A percentile compares a stretch with the other conserved stretches of the same genome.
Conservation (phyloP, 2,329 filamentous ascomycete genomes). For the Sporothrix variecibatus region DNA sequence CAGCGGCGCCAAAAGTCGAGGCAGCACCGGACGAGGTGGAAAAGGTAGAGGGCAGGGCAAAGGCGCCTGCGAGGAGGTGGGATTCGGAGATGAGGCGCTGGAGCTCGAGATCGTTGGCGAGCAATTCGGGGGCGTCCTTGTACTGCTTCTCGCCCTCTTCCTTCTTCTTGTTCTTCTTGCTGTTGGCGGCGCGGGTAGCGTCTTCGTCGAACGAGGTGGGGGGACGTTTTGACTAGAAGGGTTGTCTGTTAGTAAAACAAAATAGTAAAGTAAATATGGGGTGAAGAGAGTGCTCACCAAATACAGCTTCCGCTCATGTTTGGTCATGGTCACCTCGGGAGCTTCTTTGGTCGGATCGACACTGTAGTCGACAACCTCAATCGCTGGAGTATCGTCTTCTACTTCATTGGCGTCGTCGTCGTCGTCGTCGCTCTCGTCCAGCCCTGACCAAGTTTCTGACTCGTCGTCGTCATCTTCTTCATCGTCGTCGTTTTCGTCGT, state of each 20-base stretch:
- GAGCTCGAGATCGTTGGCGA: slow-evolving; percentile 90
- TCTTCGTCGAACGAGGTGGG: slow-evolving; percentile 38
- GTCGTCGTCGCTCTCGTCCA: slow-evolving; percentile 47
- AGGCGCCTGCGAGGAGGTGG: slow-evolving; percentile 70
- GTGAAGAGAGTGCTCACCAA: slow-evolving; percentile 54
- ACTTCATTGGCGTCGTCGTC: slow-evolving; percentile 33
- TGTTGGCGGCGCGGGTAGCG: slow-evolving; percentile 27
- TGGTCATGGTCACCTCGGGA: slow-evolving; percentile 51
- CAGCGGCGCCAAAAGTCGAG: slow-evolving; percentile 37
- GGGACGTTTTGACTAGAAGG: slow-evolving; percentile 51
- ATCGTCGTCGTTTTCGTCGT: slow-evolving; percentile 37
- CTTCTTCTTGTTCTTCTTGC: slow-evolving; percentile 30
- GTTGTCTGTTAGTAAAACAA: slow-evolving; percentile 21
- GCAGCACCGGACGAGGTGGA: slow-evolving; percentile 45
- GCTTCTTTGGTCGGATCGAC: slow-evolving; percentile 38
- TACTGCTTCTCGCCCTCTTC: slow-evolving; percentile 57
- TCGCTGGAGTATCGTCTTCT: slow-evolving; percentile 35
- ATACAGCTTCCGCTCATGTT: slow-evolving; percentile 74
- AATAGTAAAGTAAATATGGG: neutral
- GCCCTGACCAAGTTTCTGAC: slow-evolving; percentile 59
- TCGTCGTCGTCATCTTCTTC: slow-evolving; percentile 39
- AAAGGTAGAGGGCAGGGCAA: slow-evolving; percentile 39
- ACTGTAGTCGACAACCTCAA: slow-evolving; percentile 66
- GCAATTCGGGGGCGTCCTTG: slow-evolving; percentile 64
- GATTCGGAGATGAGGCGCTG: slow-evolving; percentile 90